Conservation (phyloP, 352 stramenopile species). For the Phytophthora capsici region DNA sequence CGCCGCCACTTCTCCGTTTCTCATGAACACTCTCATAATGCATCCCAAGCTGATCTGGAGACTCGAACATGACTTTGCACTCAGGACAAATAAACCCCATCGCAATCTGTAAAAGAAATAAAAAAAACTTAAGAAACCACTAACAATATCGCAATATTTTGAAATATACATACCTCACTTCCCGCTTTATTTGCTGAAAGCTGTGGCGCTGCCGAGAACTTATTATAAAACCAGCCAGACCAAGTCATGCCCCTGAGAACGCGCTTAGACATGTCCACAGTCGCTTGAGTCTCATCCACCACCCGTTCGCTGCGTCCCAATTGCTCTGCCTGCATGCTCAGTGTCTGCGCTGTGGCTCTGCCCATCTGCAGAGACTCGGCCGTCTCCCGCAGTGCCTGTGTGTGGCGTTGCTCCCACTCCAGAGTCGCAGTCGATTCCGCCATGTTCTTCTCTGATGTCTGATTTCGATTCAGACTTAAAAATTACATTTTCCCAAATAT, state of each 20-base stretch:
- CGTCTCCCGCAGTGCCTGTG: conserved; percentile 57
- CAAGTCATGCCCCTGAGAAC: conserved; percentile 77
- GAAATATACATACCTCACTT: conserved; percentile 15
- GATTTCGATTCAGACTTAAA: background rate
- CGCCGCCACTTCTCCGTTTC: background rate
- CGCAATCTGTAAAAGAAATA: conserved; percentile 51
- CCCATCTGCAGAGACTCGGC: conserved; percentile 61
- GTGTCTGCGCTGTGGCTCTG: conserved; percentile 56
- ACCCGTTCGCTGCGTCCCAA: conserved; percentile 57
- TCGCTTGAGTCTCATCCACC: conserved; percentile 67
- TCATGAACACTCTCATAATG: conserved; percentile 69
- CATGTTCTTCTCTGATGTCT: conserved; percentile 8
- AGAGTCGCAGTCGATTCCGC: background rate
- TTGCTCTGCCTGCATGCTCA: conserved; percentile 78
- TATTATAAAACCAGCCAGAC: conserved; percentile 84
- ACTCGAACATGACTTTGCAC: conserved; percentile 74
- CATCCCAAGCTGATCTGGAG: conserved; percentile 52
- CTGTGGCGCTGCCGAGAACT: conserved; percentile 52
- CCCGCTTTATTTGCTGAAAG: background rate
- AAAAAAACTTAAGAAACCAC: background rate
- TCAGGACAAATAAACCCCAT: conserved; percentile 90
- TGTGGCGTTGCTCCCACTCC: conserved; percentile 48
- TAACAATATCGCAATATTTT: background rate
- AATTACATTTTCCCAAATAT: no score
- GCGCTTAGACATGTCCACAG: conserved; percentile 63